phyloP scores from a whole-genome alignment of 352 stramenopile genomes.

The Blastocystis sp. region DNA sequence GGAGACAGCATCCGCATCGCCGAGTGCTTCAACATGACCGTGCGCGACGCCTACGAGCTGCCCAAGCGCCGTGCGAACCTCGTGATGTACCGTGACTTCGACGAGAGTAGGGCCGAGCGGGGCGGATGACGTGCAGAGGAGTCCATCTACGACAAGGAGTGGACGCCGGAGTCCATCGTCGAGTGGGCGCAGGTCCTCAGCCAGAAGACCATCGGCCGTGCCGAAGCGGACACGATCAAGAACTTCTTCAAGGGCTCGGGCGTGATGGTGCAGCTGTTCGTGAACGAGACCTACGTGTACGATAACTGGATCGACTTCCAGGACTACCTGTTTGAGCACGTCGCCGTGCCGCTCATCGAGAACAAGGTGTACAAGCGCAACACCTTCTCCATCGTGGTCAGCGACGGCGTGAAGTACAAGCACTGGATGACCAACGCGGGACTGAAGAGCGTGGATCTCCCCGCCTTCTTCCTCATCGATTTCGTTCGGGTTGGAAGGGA shows the following conservation, averaged over 20 bases:
- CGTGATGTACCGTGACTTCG: constrained; percentile 73
- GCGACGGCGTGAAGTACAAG: constrained; percentile 53
- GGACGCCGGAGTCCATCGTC: constrained; percentile 64
- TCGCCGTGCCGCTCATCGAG: constrained; percentile 26
- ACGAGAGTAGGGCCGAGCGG: constrained; percentile 25
- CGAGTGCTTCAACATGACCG: constrained; percentile 71
- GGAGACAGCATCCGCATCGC: constrained; percentile 69
- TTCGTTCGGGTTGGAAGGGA: background rate
- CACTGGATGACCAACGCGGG: constrained; percentile 71
- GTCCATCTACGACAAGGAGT: constrained; percentile 46
- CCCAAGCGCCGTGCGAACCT: constrained; percentile 40
- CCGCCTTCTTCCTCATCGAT: constrained; percentile 60
- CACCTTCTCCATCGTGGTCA: constrained; percentile 60
- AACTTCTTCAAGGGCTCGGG: constrained; percentile 67
- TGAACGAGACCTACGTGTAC: constrained; percentile 49
- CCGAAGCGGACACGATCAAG: constrained; percentile 57
- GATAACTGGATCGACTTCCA: constrained; percentile 53
- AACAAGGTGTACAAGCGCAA: constrained; percentile 73
- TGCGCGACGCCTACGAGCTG: constrained; percentile 65
- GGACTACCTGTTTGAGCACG: constrained; percentile 57
- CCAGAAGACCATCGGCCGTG: constrained; percentile 62
- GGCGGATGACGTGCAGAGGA: constrained; percentile 12
- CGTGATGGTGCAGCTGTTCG: constrained; percentile 70
- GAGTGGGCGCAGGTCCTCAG: constrained; percentile 52
- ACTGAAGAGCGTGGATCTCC: constrained; percentile 11